phyloP scores from a whole-genome alignment of 225 moss, liverwort and hornwort genomes.

The Antitrichia curtipendula region DNA sequence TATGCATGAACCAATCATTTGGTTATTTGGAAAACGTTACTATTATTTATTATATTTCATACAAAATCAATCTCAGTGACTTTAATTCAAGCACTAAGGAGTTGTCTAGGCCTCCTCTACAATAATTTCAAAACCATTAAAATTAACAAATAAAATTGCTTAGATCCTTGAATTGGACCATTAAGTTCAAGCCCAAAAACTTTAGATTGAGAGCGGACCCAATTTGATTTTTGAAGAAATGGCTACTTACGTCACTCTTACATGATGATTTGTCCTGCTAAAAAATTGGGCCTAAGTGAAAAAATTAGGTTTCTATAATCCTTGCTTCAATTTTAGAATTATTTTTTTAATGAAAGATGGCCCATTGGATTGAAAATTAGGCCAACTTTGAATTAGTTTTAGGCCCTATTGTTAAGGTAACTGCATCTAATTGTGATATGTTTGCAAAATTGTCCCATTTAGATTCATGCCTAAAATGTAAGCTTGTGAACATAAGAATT shows the following conservation, averaged over 20 bases:
- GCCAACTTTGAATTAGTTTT: accelerated
- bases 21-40: background rate
- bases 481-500: accelerated
- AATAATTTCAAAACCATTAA: background rate
- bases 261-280: background rate
- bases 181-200: no score
- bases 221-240: background rate
- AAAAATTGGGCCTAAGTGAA: background rate
- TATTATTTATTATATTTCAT: background rate
- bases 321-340: background rate
- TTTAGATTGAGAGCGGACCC: accelerated
- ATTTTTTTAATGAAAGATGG: accelerated
- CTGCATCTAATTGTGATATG: background rate
- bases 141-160: accelerated
- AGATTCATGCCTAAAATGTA: background rate
- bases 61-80: background rate
- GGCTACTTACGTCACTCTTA: accelerated
- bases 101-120: background rate
- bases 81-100: background rate
- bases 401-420: background rate
- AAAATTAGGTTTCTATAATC: background rate
- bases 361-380: background rate
- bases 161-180: background rate
- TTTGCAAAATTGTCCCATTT: background rate
- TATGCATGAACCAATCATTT: background rate